Conservation (phyloP, 176 grass and related monocot genomes). For the Carex cristatella region DNA sequence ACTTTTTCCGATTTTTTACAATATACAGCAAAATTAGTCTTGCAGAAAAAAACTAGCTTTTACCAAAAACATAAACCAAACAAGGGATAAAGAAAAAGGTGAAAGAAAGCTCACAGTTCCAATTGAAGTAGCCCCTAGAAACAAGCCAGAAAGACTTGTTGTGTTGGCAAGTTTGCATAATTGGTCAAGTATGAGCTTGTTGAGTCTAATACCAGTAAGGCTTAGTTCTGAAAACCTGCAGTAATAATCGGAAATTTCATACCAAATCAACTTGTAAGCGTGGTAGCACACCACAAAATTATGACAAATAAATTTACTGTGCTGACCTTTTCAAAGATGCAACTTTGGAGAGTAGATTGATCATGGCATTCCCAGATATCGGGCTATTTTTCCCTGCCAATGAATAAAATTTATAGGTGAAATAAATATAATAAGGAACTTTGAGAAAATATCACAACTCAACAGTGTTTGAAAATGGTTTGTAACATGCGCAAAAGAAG, state of each 20-base stretch:
- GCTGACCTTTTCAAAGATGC: conserved; percentile 73
- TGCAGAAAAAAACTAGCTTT: neutral
- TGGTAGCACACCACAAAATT: neutral
- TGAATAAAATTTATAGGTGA: conserved; percentile 7
- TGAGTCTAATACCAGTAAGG: conserved; percentile 79
- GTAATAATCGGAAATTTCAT: neutral
- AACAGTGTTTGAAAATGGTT: neutral
- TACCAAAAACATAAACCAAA: neutral
- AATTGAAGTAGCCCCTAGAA: conserved; percentile 75
- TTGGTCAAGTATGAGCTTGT: conserved; percentile 56
- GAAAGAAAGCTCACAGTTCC: conserved; percentile 43
- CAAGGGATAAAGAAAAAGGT: conserved; percentile 4
- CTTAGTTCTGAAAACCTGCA: conserved; percentile 92
- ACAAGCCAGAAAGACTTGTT: conserved; percentile 52
- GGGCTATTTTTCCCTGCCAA: conserved; percentile 81
- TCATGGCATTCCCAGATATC: conserved; percentile 79
- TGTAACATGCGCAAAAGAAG: neutral
- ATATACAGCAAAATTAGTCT: neutral
- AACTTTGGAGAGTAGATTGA: conserved; percentile 79
- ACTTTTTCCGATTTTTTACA: neutral
- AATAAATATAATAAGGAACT: conserved; percentile 22
- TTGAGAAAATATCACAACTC: neutral
- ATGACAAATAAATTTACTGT: conserved; percentile 22
- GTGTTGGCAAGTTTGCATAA: conserved; percentile 65
- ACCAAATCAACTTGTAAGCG: neutral